Conservation (phyloP, 108 stramenopile species). For the Nannochloropsis oceanica region DNA sequence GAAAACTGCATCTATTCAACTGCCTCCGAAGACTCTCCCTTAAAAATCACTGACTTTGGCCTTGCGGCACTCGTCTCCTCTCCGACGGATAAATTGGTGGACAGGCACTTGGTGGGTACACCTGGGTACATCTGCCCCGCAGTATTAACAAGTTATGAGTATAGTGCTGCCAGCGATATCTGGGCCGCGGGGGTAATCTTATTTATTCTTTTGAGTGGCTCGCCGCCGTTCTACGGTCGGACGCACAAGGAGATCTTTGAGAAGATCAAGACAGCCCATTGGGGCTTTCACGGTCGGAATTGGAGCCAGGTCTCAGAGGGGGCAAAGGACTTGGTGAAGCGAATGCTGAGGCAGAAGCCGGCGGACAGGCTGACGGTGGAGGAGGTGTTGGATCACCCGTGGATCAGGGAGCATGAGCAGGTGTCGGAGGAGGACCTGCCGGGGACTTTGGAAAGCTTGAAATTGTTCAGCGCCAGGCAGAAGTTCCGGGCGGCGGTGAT, state of each 20-base stretch:
- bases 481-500: constrained; percentile 7
- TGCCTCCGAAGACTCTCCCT: background rate
- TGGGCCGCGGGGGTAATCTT: constrained; percentile 31
- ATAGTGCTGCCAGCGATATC: constrained; percentile 16
- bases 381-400: constrained; percentile 20
- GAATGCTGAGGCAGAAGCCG: constrained; percentile 1
- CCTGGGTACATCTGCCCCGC: constrained; percentile 36
- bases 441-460: background rate
- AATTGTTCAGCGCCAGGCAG: background rate
- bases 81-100: background rate
- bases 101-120: constrained; percentile 18
- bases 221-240: constrained; percentile 16
- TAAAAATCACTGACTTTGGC: constrained; percentile 32
- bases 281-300: constrained; percentile 6
- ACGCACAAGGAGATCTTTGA: constrained; percentile 5
- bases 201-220: constrained; percentile 24
- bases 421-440: background rate
- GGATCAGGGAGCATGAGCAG: constrained; percentile 1
- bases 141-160: constrained; percentile 3
- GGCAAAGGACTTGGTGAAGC: constrained; percentile 21
- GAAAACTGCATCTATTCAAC: constrained; percentile 21
- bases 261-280: constrained; percentile 4
- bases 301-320: constrained; percentile 15
- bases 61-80: constrained; percentile 5
- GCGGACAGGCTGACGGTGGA: constrained; percentile 2